phyloP scores from a whole-genome alignment of 768 basidiomycete genomes.

The Boletus rubroflammeus region DNA sequence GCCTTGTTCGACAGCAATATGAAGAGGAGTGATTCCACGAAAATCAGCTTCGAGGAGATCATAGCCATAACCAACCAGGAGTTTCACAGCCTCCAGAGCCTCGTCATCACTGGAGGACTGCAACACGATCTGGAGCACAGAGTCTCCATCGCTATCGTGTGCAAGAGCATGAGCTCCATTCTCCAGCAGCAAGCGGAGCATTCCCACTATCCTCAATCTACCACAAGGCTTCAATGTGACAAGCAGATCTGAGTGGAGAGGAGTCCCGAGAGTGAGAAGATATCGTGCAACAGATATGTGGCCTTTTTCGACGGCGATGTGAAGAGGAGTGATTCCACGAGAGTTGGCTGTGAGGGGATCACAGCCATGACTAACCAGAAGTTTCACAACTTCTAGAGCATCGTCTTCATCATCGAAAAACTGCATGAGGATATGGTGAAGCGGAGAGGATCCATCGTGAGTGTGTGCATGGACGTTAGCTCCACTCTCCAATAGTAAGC shows the following conservation, averaged over 20 bases:
- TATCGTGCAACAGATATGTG: not conserved
- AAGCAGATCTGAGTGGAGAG: not conserved
- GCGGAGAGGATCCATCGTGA: not conserved
- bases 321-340: not conserved
- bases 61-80: not conserved
- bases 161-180: too few species aligned
- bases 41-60: too few species aligned
- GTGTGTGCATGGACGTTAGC: not conserved
- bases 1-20: not conserved
- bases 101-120: not conserved
- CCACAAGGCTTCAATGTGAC: not conserved
- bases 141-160: not conserved
- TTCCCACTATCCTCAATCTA: too few species aligned
- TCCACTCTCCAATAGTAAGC: not conserved
- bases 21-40: too few species aligned
- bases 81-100: not conserved
- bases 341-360: not conserved
- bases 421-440: not conserved
- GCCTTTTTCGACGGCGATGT: not conserved
- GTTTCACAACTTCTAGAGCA: not conserved
- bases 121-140: not conserved
- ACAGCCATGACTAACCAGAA: not conserved
- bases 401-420: not conserved
- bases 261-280: not conserved
- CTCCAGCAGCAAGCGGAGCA: too few species aligned